Percentiles rank a stretch among this genome's conserved stretches.
Evolutionary conservation across 148 eudicot genomes (phyloP).

Genomic region (Agrostemma githago): DNA sequence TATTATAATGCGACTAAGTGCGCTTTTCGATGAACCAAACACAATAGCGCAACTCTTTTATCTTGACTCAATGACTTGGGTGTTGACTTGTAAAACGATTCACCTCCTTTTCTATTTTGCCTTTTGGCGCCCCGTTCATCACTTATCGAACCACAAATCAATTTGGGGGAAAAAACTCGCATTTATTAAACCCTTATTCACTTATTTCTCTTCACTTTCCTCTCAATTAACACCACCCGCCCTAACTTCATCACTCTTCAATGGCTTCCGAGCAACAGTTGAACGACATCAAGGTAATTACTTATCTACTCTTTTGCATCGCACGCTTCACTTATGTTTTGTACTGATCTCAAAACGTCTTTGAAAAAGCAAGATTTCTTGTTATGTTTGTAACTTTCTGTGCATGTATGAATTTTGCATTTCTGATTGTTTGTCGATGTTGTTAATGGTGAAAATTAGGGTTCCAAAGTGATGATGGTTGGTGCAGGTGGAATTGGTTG

Average conservation of each 20-base stretch:
- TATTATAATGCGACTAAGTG: no score
- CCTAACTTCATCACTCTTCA: neutral
- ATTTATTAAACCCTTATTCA: neutral
- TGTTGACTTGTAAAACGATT: neutral
- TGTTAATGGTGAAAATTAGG: slow-evolving; percentile 2
- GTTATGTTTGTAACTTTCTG: neutral
- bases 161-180: neutral
- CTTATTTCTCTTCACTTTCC: neutral
- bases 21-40: no score
- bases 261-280: slow-evolving; percentile 7
- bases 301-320: neutral
- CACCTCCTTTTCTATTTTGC: neutral
- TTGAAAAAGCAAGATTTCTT: neutral
- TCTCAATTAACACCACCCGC: neutral
- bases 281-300: slow-evolving; percentile 6
- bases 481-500: slow-evolving; percentile 99
- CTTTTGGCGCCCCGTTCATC: slow-evolving; percentile 1
- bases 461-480: slow-evolving; percentile 69
- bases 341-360: neutral
- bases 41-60: no score
- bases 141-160: neutral
- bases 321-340: neutral
- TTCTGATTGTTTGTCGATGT: neutral
- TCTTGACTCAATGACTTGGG: neutral
- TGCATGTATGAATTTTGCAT: neutral